Percentiles rank a stretch among this genome's conserved stretches.
phyloP scores from a whole-genome alignment of 2,329 filamentous ascomycete species.

The Diaporthe eres region DNA sequence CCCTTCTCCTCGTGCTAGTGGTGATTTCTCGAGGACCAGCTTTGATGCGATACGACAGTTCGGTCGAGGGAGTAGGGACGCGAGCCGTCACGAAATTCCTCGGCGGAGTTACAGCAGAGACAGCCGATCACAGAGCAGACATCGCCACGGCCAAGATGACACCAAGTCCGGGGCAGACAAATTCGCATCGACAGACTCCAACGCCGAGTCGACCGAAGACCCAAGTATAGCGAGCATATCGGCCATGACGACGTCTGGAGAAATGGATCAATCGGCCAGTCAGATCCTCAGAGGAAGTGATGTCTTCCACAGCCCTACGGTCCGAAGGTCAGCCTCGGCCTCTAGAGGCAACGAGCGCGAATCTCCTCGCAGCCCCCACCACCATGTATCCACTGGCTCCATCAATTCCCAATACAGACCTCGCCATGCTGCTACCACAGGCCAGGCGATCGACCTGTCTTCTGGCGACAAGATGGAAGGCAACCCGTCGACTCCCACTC shows the following conservation, averaged over 20 bases:
- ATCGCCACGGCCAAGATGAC: constrained; percentile 62
- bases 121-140: constrained; percentile 65
- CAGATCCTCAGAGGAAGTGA: constrained; percentile 91
- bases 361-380: constrained; percentile 27
- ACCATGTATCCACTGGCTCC: constrained; percentile 1
- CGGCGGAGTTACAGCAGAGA: constrained; percentile 75
- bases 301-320: constrained; percentile 86
- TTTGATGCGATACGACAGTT: constrained; percentile 66
- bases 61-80: constrained; percentile 66
- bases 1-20: constrained; percentile 68
- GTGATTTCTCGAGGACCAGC: constrained; percentile 66
- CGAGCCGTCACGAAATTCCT: constrained; percentile 59
- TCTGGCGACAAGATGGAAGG: constrained; percentile 46
- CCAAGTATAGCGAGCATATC: constrained; percentile 73
- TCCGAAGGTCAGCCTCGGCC: constrained; percentile 65
- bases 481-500: constrained; percentile 57
- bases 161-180: constrained; percentile 62
- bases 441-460: constrained; percentile 51
- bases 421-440: constrained; percentile 56
- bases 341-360: constrained; percentile 47
- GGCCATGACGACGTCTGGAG: constrained; percentile 76
- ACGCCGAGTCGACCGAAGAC: constrained; percentile 79
- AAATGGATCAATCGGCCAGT: constrained; percentile 86
- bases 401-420: constrained; percentile 39
- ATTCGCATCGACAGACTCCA: constrained; percentile 80